phyloP scores from a whole-genome alignment of 768 basidiomycete species.

The Suillus hirtellus region DNA sequence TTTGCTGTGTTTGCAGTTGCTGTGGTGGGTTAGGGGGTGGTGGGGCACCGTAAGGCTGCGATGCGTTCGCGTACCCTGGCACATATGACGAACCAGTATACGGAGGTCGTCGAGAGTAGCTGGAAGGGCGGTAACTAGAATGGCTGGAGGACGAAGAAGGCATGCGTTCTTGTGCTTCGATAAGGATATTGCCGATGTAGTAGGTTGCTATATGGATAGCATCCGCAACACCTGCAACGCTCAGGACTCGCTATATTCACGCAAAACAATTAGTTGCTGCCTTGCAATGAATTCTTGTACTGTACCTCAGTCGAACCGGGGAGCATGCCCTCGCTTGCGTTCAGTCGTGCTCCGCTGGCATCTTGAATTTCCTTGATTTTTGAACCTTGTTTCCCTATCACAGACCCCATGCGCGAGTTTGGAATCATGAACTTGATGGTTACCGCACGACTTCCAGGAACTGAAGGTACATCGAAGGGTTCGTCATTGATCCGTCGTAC shows the following conservation, averaged over 20 bases:
- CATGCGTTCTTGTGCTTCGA: slow-evolving; percentile 87
- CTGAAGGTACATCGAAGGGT: slow-evolving; percentile 96
- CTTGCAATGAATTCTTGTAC: background rate
- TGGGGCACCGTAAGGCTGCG: slow-evolving; percentile 45
- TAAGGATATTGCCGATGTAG: slow-evolving; percentile 97
- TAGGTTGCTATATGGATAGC: slow-evolving; percentile 99
- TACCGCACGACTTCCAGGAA: slow-evolving; percentile 96
- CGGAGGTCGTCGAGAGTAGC: slow-evolving; percentile 49
- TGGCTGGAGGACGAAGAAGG: slow-evolving; percentile 58
- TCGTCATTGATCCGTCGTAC: slow-evolving; percentile 99
- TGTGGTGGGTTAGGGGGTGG: slow-evolving; percentile 59
- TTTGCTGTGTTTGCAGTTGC: slow-evolving; percentile 93
- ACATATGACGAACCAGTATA: slow-evolving; percentile 65
- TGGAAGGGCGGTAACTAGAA: slow-evolving; percentile 70
- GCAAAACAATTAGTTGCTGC: slow-evolving; percentile 19
- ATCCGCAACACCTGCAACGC: slow-evolving; percentile 97
- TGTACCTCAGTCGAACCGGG: slow-evolving; percentile 98
- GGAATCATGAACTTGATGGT: slow-evolving; percentile 99
- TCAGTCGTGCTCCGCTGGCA: slow-evolving; percentile 92
- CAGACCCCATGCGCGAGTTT: slow-evolving; percentile 98
- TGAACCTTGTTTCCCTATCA: slow-evolving; percentile 95
- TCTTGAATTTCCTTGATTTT: slow-evolving; percentile 99
- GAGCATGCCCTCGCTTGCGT: slow-evolving; percentile 97
- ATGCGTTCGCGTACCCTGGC: slow-evolving; percentile 54
- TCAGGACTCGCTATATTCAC: slow-evolving; percentile 80